phyloP scores from a whole-genome alignment of 208 protist species.

The Acanthamoeba lenticulata region DNA sequence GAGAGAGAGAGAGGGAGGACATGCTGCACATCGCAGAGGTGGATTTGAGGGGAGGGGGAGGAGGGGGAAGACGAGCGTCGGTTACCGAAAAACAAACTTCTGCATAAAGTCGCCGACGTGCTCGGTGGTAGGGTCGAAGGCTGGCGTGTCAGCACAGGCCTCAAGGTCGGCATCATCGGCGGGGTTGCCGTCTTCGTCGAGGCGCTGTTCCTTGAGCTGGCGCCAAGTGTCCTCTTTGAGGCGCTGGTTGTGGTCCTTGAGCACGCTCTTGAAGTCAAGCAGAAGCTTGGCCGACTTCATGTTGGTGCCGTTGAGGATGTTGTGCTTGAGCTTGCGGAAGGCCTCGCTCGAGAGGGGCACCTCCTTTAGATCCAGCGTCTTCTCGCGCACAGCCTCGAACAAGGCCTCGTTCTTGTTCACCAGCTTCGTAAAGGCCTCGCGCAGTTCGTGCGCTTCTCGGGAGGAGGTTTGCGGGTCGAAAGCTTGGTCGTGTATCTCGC shows the following conservation, averaged over 20 bases:
- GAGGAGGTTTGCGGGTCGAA: not conserved
- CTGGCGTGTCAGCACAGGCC: not conserved
- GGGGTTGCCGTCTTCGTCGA: not conserved
- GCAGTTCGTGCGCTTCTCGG: not conserved
- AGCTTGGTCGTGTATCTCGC: not conserved
- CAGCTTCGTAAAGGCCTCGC: not conserved
- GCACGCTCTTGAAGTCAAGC: not conserved
- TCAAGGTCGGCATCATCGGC: not conserved
- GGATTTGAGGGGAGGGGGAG: too few relatives aligned
- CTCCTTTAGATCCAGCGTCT: not conserved
- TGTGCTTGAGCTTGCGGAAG: not conserved
- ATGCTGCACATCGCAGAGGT: too few relatives aligned
- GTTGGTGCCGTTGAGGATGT: not conserved
- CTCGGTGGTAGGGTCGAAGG: not conserved
- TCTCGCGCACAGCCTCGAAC: not conserved
- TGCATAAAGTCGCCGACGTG: slow-evolving; percentile 30
- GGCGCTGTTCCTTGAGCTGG: not conserved
- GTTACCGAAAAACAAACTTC: not conserved
- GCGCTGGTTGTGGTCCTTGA: not conserved
- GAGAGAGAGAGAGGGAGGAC: too few relatives aligned
- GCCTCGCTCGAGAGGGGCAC: not conserved
- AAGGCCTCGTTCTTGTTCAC: not conserved
- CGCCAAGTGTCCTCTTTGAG: not conserved
- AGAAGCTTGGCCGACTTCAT: not conserved
- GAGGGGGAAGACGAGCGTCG: too few relatives aligned